Evolutionary conservation across 495 filamentous ascomycete species (phyloP).

Genomic region (Penicillium coffeae): DNA sequence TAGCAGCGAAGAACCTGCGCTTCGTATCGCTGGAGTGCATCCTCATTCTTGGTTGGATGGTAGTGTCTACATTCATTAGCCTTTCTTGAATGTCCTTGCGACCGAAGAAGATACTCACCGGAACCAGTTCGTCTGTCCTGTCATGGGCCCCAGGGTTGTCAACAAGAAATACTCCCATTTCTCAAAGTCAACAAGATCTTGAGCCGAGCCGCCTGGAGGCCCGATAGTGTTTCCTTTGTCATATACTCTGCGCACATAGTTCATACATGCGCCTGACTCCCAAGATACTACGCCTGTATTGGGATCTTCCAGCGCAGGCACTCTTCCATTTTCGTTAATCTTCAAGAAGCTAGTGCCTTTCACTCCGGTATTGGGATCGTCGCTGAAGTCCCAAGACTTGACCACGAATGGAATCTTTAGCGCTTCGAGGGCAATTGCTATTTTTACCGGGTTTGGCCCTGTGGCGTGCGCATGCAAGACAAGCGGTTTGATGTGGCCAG

Average conservation of each 20-base stretch:
- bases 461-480: constrained; percentile 37
- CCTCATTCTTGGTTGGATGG: constrained; percentile 32
- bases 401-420: constrained; percentile 62
- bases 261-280: constrained; percentile 39
- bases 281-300: constrained; percentile 41
- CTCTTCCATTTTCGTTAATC: constrained; percentile 87
- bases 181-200: constrained; percentile 42
- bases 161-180: constrained; percentile 47
- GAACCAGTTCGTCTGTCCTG: constrained; percentile 43
- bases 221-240: constrained; percentile 23
- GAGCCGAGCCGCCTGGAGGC: constrained; percentile 27
- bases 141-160: constrained; percentile 40
- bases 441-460: constrained; percentile 54
- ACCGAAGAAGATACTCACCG: constrained; percentile 13
- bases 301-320: constrained; percentile 61
- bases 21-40: constrained; percentile 35
- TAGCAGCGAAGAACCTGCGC: constrained; percentile 38
- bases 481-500: constrained; percentile 22
- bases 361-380: constrained; percentile 44
- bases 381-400: constrained; percentile 59
- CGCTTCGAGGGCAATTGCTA: constrained; percentile 77
- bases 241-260: constrained; percentile 34
- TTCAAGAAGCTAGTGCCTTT: constrained; percentile 67
- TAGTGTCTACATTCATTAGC: constrained; percentile 18
- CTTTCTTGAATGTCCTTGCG: background rate